phyloP scores from a whole-genome alignment of 2,329 filamentous ascomycete genomes.

The Septoria linicola region DNA sequence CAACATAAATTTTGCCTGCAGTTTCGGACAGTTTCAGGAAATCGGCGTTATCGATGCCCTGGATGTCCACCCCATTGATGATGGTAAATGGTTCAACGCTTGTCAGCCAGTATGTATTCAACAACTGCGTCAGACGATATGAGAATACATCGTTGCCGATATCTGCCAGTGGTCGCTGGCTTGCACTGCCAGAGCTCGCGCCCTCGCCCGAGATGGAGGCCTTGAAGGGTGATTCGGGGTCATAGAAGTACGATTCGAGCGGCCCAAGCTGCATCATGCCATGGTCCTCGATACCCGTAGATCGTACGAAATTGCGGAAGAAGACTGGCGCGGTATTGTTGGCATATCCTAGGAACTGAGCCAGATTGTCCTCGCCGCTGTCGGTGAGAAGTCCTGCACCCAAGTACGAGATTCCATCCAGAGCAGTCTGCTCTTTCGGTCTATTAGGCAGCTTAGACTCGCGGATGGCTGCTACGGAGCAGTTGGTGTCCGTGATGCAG shows the following conservation, averaged over 20 bases:
- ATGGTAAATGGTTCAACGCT: slow-evolving; percentile 17
- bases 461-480: slow-evolving; percentile 3
- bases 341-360: too few relatives aligned
- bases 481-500: slow-evolving; percentile 1
- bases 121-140: slow-evolving; percentile 20
- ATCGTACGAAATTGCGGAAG: too few relatives aligned
- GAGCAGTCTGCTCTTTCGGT: background rate
- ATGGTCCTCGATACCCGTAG: too few relatives aligned
- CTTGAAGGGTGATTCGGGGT: too few relatives aligned
- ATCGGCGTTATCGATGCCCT: background rate
- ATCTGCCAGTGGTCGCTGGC: background rate
- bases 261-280: background rate
- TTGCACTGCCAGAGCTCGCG: too few relatives aligned
- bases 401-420: slow-evolving; percentile 1
- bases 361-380: too few relatives aligned
- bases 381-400: too few relatives aligned
- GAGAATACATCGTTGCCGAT: slow-evolving; percentile 22
- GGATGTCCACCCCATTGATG: slow-evolving; percentile 6
- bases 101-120: slow-evolving; percentile 27
- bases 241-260: slow-evolving; percentile 1
- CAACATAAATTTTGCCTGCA: slow-evolving; percentile 9
- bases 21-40: background rate
- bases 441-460: background rate
- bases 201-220: background rate
- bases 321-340: too few relatives aligned